Evolutionary conservation across 192 early-diverging fungal species (phyloP).

Genomic region (Backusella sp.): DNA sequence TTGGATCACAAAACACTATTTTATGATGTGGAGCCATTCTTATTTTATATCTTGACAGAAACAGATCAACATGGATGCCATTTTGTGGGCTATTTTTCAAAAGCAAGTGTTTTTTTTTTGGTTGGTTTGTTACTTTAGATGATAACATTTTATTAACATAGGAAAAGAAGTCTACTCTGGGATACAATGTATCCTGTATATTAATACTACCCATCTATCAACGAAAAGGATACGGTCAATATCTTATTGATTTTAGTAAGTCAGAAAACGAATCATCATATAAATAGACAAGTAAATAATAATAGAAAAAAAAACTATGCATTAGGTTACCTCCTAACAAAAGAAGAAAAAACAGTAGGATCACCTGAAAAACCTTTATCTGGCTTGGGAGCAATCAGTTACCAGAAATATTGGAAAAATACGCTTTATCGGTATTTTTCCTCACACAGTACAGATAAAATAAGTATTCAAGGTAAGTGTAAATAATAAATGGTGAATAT

Average conservation of each 20-base stretch:
- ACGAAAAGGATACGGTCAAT: conserved; percentile 85
- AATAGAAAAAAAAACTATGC: not conserved
- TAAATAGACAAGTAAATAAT: not conserved
- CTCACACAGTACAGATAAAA: conserved; percentile 42
- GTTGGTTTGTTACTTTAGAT: not conserved
- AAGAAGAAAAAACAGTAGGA: conserved; percentile 73
- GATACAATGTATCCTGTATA: conserved; percentile 94
- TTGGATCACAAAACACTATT: conserved; percentile 98
- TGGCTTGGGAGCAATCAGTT: conserved; percentile 83
- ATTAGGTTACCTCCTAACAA: conserved; percentile 76
- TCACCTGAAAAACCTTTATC: conserved; percentile 92
- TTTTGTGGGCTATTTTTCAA: conserved; percentile 97
- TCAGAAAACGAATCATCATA: not conserved
- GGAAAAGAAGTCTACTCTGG: conserved; percentile 82
- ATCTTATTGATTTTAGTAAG: conserved; percentile 90
- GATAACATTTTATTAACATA: not conserved
- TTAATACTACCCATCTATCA: conserved; percentile 83
- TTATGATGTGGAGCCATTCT: conserved; percentile 96
- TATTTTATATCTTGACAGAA: conserved; percentile 96
- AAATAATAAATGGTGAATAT: not conserved
- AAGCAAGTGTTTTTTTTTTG: conserved; percentile 25
- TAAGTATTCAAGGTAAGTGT: conserved; percentile 45
- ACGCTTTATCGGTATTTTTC: conserved; percentile 72
- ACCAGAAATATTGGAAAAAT: conserved; percentile 84
- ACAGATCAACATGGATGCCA: conserved; percentile 71